Evolutionary conservation across 2,329 filamentous ascomycete species (phyloP).

Genomic region (Talaromyces islandicus): DNA sequence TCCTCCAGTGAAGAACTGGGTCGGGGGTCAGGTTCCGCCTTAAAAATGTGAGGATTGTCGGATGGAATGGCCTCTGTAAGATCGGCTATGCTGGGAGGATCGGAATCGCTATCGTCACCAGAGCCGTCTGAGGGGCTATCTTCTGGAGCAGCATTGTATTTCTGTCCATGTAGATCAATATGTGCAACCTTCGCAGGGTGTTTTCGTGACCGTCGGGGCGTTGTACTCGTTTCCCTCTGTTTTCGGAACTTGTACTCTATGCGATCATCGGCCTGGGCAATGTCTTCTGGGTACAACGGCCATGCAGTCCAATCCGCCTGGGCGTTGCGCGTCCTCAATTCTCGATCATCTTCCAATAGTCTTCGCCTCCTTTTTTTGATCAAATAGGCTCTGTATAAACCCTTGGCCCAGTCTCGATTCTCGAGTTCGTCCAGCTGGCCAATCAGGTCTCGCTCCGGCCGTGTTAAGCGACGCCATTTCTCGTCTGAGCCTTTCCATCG

Average conservation of each 20-base stretch:
- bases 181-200: not conserved
- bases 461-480: not conserved
- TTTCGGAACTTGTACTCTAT: not conserved
- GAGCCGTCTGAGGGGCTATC: not conserved
- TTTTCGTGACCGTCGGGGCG: not conserved
- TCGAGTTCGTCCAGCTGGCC: not conserved
- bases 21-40: conserved; percentile 36
- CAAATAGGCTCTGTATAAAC: not conserved
- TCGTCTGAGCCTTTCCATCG: not conserved
- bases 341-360: not conserved
- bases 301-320: not conserved
- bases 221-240: not conserved
- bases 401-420: not conserved
- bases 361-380: not conserved
- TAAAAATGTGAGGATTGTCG: conserved; percentile 49
- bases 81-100: conserved; percentile 51
- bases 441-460: not conserved
- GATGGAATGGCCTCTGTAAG: conserved; percentile 46
- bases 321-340: not conserved
- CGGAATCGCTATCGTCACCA: conserved; percentile 51
- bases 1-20: conserved; percentile 64
- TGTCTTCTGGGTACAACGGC: not conserved
- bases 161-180: not conserved
- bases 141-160: not conserved
- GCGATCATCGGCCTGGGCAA: not conserved